phyloP scores from a whole-genome alignment of 352 stramenopile species.

The Stramenopiles sp. region DNA sequence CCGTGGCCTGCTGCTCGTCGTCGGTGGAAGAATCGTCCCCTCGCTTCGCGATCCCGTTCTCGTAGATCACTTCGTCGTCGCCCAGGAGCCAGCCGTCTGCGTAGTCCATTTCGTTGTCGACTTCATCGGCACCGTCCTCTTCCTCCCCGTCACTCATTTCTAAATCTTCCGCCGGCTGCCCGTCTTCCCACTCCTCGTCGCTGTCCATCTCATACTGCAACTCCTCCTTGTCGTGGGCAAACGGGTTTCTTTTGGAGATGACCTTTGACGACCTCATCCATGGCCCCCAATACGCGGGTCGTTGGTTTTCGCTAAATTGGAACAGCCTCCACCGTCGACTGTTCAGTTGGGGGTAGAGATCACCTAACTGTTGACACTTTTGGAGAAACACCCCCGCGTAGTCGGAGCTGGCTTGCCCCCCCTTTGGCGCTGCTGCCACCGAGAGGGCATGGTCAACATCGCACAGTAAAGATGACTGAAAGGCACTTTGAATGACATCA shows the following conservation, averaged over 20 bases:
- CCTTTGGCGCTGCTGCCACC: no score
- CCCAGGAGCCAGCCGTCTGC: neutral
- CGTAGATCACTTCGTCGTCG: neutral
- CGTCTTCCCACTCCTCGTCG: neutral
- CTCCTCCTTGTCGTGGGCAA: neutral
- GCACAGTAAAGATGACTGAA: no score
- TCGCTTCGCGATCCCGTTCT: neutral
- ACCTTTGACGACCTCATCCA: neutral
- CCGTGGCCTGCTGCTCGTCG: no score
- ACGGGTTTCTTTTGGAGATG: neutral
- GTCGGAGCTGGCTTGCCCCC: no score
- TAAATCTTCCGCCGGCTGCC: neutral
- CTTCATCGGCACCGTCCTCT: neutral
- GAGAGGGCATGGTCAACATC: no score
- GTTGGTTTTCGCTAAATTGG: slow-evolving; percentile 5
- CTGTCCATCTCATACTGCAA: neutral
- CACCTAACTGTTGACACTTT: no score
- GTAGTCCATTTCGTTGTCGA: neutral
- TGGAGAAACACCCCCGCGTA: no score
- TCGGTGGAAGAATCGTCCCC: no score
- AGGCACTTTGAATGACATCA: no score
- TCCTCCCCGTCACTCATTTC: neutral
- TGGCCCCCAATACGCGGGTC: neutral
- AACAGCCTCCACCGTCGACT: no score
- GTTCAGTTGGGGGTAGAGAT: no score